Conservation (phyloP, 352 stramenopile species). For the Phytopythium boreale region DNA sequence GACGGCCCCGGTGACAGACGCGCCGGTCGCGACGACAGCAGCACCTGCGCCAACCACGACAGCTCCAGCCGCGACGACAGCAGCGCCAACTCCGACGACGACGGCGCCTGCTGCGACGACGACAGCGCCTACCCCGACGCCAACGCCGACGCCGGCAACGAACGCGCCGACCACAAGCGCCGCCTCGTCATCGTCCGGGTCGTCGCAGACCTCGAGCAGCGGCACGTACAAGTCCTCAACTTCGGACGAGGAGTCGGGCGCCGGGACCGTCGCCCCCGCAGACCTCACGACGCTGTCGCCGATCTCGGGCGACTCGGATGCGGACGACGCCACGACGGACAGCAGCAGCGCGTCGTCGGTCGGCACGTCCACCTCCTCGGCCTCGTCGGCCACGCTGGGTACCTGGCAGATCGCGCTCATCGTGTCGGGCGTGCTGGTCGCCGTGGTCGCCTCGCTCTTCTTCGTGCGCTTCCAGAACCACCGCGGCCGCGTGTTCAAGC, state of each 20-base stretch:
- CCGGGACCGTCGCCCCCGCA: slow-evolving; percentile 10
- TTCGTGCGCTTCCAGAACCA: slow-evolving; percentile 49
- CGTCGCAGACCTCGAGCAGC: slow-evolving; percentile 6
- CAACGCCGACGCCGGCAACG: slow-evolving; percentile 13
- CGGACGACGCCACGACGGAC: slow-evolving; percentile 7
- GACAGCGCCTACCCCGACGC: slow-evolving; percentile 7
- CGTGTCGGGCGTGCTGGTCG: slow-evolving; percentile 39
- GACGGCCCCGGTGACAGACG: slow-evolving; percentile 10
- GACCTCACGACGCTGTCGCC: slow-evolving; percentile 30
- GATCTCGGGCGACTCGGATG: slow-evolving; percentile 20
- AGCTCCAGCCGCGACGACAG: neutral
- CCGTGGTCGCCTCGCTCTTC: slow-evolving; percentile 49
- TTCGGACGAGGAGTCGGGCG: slow-evolving; percentile 9
- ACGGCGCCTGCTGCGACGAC: neutral
- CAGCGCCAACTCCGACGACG: neutral
- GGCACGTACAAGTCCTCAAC: neutral
- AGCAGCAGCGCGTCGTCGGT: slow-evolving; percentile 12
- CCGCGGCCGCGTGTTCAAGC: slow-evolving; percentile 19
- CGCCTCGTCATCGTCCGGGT: slow-evolving; percentile 7
- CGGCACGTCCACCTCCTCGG: slow-evolving; percentile 16
- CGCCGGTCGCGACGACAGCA: slow-evolving; percentile 8
- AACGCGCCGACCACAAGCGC: slow-evolving; percentile 6
- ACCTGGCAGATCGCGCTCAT: slow-evolving; percentile 40
- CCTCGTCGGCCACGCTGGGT: slow-evolving; percentile 19
- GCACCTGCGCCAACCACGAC: neutral